Conservation (phyloP, 139 green algal species). For the Chloropicon primus region DNA sequence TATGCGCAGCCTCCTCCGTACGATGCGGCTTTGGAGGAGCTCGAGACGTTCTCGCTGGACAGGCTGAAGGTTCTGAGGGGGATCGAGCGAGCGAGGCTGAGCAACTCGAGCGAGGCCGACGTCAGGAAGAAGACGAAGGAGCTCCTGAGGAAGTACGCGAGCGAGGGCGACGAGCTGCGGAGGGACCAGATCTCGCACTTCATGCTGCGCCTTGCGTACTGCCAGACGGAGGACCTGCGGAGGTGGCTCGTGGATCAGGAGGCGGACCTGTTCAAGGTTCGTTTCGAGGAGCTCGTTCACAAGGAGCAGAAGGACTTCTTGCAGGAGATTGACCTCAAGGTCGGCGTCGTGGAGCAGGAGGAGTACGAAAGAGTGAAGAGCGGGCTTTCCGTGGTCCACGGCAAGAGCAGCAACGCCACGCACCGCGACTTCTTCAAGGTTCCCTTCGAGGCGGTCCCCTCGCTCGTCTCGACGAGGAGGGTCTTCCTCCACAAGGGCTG, state of each 20-base stretch:
- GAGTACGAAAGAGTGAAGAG: conserved; percentile 34
- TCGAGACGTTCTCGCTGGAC: conserved; percentile 80
- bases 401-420: background rate
- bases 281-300: conserved; percentile 23
- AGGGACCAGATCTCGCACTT: conserved; percentile 72
- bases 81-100: background rate
- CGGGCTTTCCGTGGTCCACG: background rate
- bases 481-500: conserved; percentile 55
- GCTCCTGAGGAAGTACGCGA: background rate
- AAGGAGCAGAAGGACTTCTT: conserved; percentile 43
- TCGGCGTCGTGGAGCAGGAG: conserved; percentile 20
- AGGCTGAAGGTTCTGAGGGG: conserved; percentile 28
- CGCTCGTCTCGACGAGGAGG: conserved; percentile 57
- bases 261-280: conserved; percentile 54
- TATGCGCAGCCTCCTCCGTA: conserved; percentile 51
- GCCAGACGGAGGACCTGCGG: conserved; percentile 70
- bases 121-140: background rate
- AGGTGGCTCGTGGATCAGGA: conserved; percentile 81
- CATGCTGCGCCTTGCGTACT: conserved; percentile 87
- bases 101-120: background rate
- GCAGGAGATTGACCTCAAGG: conserved; percentile 35
- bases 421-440: conserved; percentile 31
- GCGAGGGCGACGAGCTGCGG: conserved; percentile 9
- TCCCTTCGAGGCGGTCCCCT: conserved; percentile 66
- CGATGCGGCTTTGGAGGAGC: conserved; percentile 79